These are phyloP conservation scores for Chaetomiaceae sp. DNA, from an alignment of 2,329 filamentous ascomycete genomes.

Conservation along the genomic window DNA sequence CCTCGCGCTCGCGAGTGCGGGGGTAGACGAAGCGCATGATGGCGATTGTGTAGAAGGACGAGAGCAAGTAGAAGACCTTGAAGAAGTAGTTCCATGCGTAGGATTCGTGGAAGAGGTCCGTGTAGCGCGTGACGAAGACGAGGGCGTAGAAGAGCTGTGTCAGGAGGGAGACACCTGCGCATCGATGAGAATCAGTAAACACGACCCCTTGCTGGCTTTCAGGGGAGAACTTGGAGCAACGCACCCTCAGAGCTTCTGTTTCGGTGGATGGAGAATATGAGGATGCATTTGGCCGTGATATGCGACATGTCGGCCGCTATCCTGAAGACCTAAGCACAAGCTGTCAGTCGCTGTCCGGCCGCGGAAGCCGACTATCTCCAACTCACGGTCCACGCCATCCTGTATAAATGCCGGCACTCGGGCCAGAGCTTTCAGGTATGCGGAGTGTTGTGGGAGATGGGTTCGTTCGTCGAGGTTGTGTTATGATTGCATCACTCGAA, in stretches of 20 bases:
- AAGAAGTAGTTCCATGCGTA: conserved; percentile 70
- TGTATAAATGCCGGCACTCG: conserved; percentile 1
- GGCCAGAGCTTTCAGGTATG: neutral
- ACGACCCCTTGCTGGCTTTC: too few species aligned
- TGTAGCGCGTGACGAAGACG: conserved; percentile 83
- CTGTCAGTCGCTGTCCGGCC: conserved; percentile 34
- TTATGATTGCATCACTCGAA: conserved; percentile 15
- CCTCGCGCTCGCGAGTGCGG: conserved; percentile 82
- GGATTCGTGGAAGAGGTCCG: conserved; percentile 66
- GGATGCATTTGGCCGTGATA: conserved; percentile 78
- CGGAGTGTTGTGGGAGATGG: neutral
- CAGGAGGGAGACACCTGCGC: conserved; percentile 79
- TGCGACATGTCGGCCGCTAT: conserved; percentile 82
- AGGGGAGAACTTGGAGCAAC: neutral
- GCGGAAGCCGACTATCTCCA: neutral
- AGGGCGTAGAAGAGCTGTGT: conserved; percentile 82
- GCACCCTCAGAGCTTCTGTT: conserved; percentile 80
- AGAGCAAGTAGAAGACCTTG: conserved; percentile 83
- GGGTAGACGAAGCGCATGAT: conserved; percentile 85
- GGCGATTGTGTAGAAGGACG: conserved; percentile 79
- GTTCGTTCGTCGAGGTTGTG: neutral
- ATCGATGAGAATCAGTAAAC: neutral
- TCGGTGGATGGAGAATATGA: conserved; percentile 84
- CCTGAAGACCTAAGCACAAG: conserved; percentile 56
- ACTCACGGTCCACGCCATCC: conserved; percentile 26